These are phyloP conservation scores for Forsythia viridissima DNA, from an alignment of 257 asterid species.

Conservation along the genomic window DNA sequence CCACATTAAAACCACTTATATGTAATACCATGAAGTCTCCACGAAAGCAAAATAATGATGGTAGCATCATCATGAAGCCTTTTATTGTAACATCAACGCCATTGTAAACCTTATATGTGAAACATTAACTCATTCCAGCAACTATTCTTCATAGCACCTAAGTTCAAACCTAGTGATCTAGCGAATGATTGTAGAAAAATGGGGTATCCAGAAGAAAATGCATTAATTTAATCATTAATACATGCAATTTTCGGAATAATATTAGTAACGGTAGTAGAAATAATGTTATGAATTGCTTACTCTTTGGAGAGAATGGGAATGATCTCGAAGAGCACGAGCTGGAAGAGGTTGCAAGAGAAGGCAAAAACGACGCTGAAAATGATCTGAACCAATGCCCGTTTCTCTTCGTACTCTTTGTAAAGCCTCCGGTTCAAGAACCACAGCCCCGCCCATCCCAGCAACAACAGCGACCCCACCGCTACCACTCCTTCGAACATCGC, in stretches of 20 bases:
- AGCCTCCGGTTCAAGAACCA: slow-evolving; percentile 94
- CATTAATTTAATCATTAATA: not conserved
- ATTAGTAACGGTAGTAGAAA: not conserved
- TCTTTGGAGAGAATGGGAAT: slow-evolving; percentile 85
- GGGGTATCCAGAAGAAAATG: not conserved
- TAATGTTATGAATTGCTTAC: slow-evolving; percentile 35
- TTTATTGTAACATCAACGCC: not conserved
- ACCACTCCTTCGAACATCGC: slow-evolving; percentile 67
- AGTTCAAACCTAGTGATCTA: not conserved
- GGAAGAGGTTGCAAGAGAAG: slow-evolving; percentile 90
- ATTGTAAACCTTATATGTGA: not conserved
- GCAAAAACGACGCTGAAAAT: slow-evolving; percentile 96
- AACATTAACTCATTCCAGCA: not conserved
- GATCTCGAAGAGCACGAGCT: slow-evolving; percentile 94
- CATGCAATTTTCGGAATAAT: not conserved
- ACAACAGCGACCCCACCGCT: slow-evolving; percentile 72
- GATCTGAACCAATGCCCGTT: slow-evolving; percentile 90
- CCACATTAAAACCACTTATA: slow-evolving; percentile 21
- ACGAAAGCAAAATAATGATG: not conserved
- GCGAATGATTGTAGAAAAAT: not conserved
- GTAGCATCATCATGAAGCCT: not conserved
- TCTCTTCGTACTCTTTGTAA: slow-evolving; percentile 98
- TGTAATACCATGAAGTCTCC: slow-evolving; percentile 10
- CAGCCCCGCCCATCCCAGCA: slow-evolving; percentile 88
- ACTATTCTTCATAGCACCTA: not conserved